Base-by-base conservation (phyloP, 1,139 yeast genomes). In the Geotrichum candidum region DNA sequence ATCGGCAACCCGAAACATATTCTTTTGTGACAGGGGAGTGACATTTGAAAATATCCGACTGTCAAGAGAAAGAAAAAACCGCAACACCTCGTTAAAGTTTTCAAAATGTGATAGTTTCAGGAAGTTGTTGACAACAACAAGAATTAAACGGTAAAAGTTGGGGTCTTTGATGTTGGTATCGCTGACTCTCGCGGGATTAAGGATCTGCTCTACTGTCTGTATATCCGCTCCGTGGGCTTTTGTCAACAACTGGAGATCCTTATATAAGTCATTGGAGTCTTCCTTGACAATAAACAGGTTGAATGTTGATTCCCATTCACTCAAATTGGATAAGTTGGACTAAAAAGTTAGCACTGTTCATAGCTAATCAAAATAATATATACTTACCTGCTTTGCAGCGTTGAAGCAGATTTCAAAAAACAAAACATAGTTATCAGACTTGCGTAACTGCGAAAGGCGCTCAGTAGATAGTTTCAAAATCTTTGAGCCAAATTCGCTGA, bases 401-500 rank as follows among this genome's bases (percentile, higher is more conserved):
- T 29, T 29, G 23, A 27, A 41, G 57, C 61, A 55, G 62, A 58
- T 18, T 54, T 59, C 55, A 51, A 51, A 41, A 57, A 59, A 45
- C 51, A 57, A 51, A 35, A 60, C 51, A 60, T 65, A 60, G 52
- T 48, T 23, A 41, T 63, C 25, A 59, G 61, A 33, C 33, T 45
- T 31, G 25, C 57, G 27, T 53, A 61, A 53, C 38, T 51, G 45
- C 18, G 25, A 50, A 51, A 22, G 45, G 56, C 64, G 46, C 53
- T 61, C 50, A 22, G 54, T 33, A 0, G 62, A 58, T 2, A 66
- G 56, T 18, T 35, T 53, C 11, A 64, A 23, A 7, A 66, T 55
- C 27, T 55, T 53, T 2, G 57, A 25, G 2, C 68, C 67, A 56
- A 58, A 64, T 13, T 63, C 59, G 5, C 48, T 51, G 18, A 61